A percentile compares a stretch with the other conserved stretches of the same genome.
Conservation (phyloP, 2,329 filamentous ascomycete genomes). For the Colletotrichum sp. region DNA sequence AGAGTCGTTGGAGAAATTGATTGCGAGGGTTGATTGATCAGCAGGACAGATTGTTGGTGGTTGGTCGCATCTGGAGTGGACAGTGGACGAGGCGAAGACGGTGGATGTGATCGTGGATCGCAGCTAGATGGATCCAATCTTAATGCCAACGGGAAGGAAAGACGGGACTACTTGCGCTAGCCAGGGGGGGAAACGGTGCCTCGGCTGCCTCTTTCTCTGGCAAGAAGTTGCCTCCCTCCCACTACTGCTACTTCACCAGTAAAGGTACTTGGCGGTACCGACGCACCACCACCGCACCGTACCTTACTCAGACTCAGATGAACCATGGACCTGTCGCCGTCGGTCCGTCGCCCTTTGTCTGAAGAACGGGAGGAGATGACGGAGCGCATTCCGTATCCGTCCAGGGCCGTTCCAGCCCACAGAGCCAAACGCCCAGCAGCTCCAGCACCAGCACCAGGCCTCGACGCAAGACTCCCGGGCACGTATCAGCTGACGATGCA, state of each 20-base stretch:
- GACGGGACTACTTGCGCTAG: neutral
- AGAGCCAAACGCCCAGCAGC: neutral
- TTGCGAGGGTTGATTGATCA: constrained; percentile 10
- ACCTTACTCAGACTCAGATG: neutral
- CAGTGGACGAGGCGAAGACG: neutral
- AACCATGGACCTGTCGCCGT: neutral
- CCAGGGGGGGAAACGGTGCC: neutral
- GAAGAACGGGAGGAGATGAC: neutral
- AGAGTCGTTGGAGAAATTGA: neutral
- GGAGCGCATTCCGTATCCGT: constrained; percentile 15
- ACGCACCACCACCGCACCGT: neutral
- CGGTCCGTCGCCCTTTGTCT: neutral
- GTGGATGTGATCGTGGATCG: constrained; percentile 14
- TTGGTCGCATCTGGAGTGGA: constrained; percentile 9
- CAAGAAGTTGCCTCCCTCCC: neutral
- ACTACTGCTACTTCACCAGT: neutral
- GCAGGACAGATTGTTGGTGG: constrained; percentile 5
- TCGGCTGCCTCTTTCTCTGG: neutral
- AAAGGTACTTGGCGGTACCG: neutral
- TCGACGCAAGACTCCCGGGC: neutral
- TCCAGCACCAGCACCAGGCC: neutral
- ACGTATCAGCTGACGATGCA: neutral
- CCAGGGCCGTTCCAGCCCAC: neutral
- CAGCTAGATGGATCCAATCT: constrained; percentile 15
- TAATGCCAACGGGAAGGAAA: neutral